Base-by-base conservation (phyloP, 371 early-diverging fungal species). In the Mortierella sp. region DNA sequence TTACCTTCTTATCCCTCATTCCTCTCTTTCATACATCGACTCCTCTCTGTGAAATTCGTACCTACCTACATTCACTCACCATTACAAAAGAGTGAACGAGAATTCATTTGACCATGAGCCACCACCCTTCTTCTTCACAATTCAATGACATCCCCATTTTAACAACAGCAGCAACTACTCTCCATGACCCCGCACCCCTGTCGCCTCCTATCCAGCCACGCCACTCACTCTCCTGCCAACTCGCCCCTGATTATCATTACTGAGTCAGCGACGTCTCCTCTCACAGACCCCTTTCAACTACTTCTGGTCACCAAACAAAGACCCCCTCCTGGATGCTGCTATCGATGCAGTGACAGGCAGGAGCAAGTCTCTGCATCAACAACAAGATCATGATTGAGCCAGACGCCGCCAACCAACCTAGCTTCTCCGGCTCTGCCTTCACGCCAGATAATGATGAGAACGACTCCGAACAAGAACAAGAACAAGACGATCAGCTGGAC, bases 341-440 rank as follows among this genome's bases (percentile, higher is more conserved):
- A 84, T 63, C 65, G 65, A 63, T 63, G 65, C 34, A 5, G 65
- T 74, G 73, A 83, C 78, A 45, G 79, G 55, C 74, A 78, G 63
- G 34, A 58, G 70, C 72, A 80, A 78, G n/a, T 44, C 74, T 1
- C 52, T 21, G 52, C 52, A 21, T 11, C 52, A 21, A 21, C 52
- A 52, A 52, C 68, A 38, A 11, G 70, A 74, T 4, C 70, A 70
- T 16, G 78, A 80, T 16, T 82, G 86, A 7, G 72, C 80, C n/a
- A 63, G 86, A 55, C 80, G 82, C 58, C n/a, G 89, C 77, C 38
- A 86, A 86, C 63, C 86, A 86, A n/a, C 82, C 86, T 42, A 86
- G 86, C 26, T 80, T 86, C 54, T 65, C 75, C 54, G 86, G 86
- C 34, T 86, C 86, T 6, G 77, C 82, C 24, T 79, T 82, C 48